Evolutionary conservation across 2,329 filamentous ascomycete genomes (phyloP).

Genomic region (Fusarium hainanense): DNA sequence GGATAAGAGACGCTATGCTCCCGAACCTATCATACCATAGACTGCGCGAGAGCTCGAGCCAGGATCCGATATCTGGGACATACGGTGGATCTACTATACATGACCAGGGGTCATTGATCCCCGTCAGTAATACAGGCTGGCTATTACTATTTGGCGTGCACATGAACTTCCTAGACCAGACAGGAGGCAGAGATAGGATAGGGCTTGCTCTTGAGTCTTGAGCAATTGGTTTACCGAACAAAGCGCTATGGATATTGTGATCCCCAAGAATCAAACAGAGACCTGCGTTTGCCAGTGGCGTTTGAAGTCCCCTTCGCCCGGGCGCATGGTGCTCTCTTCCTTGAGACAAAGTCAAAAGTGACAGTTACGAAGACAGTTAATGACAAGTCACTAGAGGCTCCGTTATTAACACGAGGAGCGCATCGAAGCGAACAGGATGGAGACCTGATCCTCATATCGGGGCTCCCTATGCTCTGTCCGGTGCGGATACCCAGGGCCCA

Average conservation of each 20-base stretch:
- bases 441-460: constrained; percentile 4
- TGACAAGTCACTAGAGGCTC: constrained; percentile 7
- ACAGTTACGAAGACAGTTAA: constrained; percentile 15
- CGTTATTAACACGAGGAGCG: constrained; percentile 20
- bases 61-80: constrained; percentile 18
- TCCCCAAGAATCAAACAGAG: constrained; percentile 11
- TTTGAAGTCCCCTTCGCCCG: constrained; percentile 23
- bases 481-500: constrained; percentile 2
- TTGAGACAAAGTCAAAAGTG: constrained; percentile 10
- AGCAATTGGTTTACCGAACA: constrained; percentile 11
- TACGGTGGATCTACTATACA: constrained; percentile 22
- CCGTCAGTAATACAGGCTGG: constrained; percentile 17
- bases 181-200: constrained; percentile 20
- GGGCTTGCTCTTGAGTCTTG: constrained; percentile 6
- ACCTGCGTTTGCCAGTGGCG: constrained; percentile 17
- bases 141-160: constrained; percentile 28
- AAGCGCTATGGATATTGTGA: constrained; percentile 9
- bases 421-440: constrained; percentile 29
- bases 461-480: background rate
- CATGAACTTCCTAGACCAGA: constrained; percentile 22
- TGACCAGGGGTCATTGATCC: constrained; percentile 22
- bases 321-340: constrained; percentile 18
- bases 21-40: constrained; percentile 29
- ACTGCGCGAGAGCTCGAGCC: background rate
- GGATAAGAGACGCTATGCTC: constrained; percentile 21